phyloP scores from a whole-genome alignment of 441 rosid genomes.

The Isatis lusitanica region DNA sequence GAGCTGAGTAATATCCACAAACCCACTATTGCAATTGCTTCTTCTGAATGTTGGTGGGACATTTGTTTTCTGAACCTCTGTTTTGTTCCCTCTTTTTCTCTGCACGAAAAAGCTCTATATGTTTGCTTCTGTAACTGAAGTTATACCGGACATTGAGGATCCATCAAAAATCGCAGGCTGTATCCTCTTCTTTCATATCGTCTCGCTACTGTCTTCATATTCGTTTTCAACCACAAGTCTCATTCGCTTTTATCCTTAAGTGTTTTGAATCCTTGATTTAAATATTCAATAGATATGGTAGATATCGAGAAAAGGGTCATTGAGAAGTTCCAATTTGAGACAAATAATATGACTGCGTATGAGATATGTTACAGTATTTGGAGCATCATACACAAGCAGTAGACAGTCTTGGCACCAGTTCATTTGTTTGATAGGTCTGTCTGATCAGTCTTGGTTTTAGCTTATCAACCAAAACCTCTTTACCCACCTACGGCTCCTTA shows the following conservation, averaged over 20 bases:
- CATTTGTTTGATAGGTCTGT: conserved; percentile 11
- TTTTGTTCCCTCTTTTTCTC: conserved; percentile 6
- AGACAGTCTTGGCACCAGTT: conserved; percentile 28
- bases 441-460: conserved; percentile 12
- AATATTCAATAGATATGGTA: conserved; percentile 55
- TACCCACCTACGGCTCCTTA: neutral
- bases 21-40: neutral
- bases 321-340: conserved; percentile 62
- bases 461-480: conserved; percentile 12
- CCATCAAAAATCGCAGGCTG: conserved; percentile 67
- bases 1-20: conserved; percentile 34
- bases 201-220: neutral
- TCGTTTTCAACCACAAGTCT: neutral
- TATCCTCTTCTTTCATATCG: conserved; percentile 52
- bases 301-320: conserved; percentile 59
- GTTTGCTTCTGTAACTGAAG: conserved; percentile 82
- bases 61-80: neutral
- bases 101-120: conserved; percentile 87
- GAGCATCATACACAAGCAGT: conserved; percentile 61
- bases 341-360: conserved; percentile 39
- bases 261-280: conserved; percentile 50
- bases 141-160: conserved; percentile 68
- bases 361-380: conserved; percentile 69
- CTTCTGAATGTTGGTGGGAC: conserved; percentile 13
- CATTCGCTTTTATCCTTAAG: neutral